Base-by-base conservation (phyloP, 352 stramenopile species). In the Blastocystis sp. region DNA sequence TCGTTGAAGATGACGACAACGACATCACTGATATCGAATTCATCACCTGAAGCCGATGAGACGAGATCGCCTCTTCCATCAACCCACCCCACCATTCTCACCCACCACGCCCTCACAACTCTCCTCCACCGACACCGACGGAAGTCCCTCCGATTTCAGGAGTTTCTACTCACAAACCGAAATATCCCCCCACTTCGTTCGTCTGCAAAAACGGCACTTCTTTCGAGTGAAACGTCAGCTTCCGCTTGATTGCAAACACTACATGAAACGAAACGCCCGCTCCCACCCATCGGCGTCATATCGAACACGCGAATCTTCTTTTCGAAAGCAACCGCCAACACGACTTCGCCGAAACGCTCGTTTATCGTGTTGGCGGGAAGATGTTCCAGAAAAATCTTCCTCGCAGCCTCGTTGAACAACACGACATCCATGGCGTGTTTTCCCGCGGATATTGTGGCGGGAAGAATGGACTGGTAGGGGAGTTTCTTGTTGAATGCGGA, bases 161-260 rank as follows among this genome's bases (percentile, higher is more conserved):
- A n/a, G n/a, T n/a, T n/a, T n/a, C n/a, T n/a, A n/a, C n/a, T n/a
- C n/a, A n/a, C n/a, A n/a, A n/a, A n/a, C n/a, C n/a, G n/a, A n/a
- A n/a, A n/a, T n/a, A n/a, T n/a, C n/a, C n/a, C n/a, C 32, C 3
- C n/a, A 59, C 51, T 32, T 18, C n/a, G 51, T 78, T 78, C 24
- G 67, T 78, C 18, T 21, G 4, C 42, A 78, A n/a, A 3, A 78
- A 29, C 29, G 42, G 67, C 27, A 57, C 57, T 38, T 78, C 67
- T 24, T 78, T 42, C 27, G 67, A 14, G 27, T 48, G 38, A 46
- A 46, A 51, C 0, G 29, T 51, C 24, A 78, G 11, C 7, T 61
- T 57, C 38, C 57, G 56, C 67, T 78, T 78, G 14, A 78, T 57
- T 21, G 38, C 67, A 78, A 78, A 78, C 14, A 57, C 67, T 78